Evolutionary conservation across 441 rosid genomes (phyloP), one percentile per base, ranked within the genome.

Genomic region (Mallotus japonicus): DNA sequence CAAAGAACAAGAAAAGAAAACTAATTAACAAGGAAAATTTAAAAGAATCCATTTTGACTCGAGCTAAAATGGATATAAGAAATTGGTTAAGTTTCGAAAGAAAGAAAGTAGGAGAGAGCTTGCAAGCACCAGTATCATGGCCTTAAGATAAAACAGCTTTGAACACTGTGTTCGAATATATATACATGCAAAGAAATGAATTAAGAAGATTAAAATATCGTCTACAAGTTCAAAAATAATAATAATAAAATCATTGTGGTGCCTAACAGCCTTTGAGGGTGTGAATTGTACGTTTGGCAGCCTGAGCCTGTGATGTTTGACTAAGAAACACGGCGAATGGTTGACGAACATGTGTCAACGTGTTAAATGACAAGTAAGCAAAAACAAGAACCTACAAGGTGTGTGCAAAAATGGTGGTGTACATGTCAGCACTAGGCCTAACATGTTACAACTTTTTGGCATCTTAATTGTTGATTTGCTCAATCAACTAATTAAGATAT

Each of bases 261-360:
- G 94, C 97, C 96, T 82, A 87, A 87, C 92, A 79, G 73, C 85
- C 90, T 85, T 86, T 78, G 83, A 77, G 81, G 79, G 65, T 57
- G 70, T 62, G 62, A 72, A 78, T 78, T 62, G 65, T 65, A 42
- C 86, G 76, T 86, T 86, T 78, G 88, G 85, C 83, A 50, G 84
- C 87, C 32, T 28, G 32, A 28, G 32, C 32, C 32, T 28, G 32
- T 82, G 90, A 82, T 71, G 69, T 83, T 83, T 83, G 90, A 86
- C 88, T 69, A 60, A 0, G 13, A 60, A 69, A 75, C 73, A 6
- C 59, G 3, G 40, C 77, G 2, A 65, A 74, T 60, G 5, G 72
- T 3, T 72, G 67, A 55, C 63, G 67, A 73, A 40, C 54, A 65
- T 34, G 55, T 64, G 77, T 28, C 68, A 37, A 78, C 69, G 49